Base-by-base conservation (phyloP, 768 basidiomycete species). In the Leccinum rimulosum region DNA sequence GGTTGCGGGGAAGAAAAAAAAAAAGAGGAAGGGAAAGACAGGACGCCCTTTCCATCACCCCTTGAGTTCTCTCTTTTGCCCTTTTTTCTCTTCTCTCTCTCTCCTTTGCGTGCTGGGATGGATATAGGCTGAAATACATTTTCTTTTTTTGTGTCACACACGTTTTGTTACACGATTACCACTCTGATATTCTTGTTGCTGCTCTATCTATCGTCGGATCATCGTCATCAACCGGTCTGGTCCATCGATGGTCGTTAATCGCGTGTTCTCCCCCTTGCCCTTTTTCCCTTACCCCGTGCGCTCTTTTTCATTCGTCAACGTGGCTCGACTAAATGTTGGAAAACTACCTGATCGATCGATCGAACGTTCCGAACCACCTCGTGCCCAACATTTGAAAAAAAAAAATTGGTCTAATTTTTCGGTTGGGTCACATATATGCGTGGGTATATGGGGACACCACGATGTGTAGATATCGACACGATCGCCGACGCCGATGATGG, bases 101-200 rank as follows among this genome's bases (percentile, higher is more conserved):
- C 63, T 63, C 15, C 60, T 73, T 79, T 73, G 71, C 69, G 72
- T 65, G 64, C 55, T 64, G 65, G 71, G 69, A 73, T 65, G 77
- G 76, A 80, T 79, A 74, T 86, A 92, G 91, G 85, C 91, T 95
- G 83, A 93, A 93, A 80, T 81, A 79, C 74, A 76, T 77, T 81
- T 79, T 80, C 82, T 62, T 61, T n/a, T 77, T 83, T 36, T 15
- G 74, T 76, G 22, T 48, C 35, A 43, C 36, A 43, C 36, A 38
- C 43, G 43, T 43, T 43, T 43, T 43, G n/a, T 19, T 43, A 43
- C n/a, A 43, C 43, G 43, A 43, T 43, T 43, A 43, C 43, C 43
- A 43, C n/a, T 40, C 40, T 43, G 43, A 43, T 43, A 43, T 43
- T 43, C 43, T 40, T 40, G 38, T n/a, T 40, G 38, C 17, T 40